Evolutionary conservation across 2,329 filamentous ascomycete genomes (phyloP).

Genomic region (Trichoderma harzianum): DNA sequence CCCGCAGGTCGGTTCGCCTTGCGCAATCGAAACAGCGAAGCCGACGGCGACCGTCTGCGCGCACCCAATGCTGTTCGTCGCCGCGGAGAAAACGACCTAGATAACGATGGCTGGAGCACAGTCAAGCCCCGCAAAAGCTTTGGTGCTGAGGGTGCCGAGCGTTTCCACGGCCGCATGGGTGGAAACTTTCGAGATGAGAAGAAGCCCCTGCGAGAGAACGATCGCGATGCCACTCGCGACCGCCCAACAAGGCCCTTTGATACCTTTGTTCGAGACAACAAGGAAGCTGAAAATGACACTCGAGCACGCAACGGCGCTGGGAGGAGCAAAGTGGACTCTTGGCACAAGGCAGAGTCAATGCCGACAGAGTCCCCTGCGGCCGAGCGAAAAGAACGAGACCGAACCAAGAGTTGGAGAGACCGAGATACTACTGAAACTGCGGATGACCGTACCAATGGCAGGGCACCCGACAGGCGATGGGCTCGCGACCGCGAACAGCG

Average conservation of each 20-base stretch:
- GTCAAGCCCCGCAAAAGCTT: slow-evolving; percentile 73
- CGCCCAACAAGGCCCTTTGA: slow-evolving; percentile 50
- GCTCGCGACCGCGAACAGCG: slow-evolving; percentile 56
- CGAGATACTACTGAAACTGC: slow-evolving; percentile 40
- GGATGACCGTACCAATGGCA: slow-evolving; percentile 57
- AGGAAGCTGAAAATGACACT: slow-evolving; percentile 53
- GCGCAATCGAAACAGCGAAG: slow-evolving; percentile 49
- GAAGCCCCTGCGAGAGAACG: slow-evolving; percentile 49
- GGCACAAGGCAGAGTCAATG: slow-evolving; percentile 60
- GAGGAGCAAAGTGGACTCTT: slow-evolving; percentile 66
- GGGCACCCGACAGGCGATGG: slow-evolving; percentile 49
- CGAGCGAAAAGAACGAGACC: slow-evolving; percentile 53
- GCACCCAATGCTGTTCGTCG: slow-evolving; percentile 49
- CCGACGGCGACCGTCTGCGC: slow-evolving; percentile 50
- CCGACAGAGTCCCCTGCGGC: slow-evolving; percentile 21
- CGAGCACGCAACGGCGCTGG: slow-evolving; percentile 62
- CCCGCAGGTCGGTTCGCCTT: slow-evolving; percentile 56
- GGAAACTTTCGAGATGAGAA: slow-evolving; percentile 44
- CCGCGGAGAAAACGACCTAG: slow-evolving; percentile 55
- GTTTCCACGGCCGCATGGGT: slow-evolving; percentile 65
- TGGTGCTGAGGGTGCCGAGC: slow-evolving; percentile 67
- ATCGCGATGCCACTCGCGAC: slow-evolving; percentile 51
- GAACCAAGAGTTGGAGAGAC: slow-evolving; percentile 60
- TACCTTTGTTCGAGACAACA: slow-evolving; percentile 45
- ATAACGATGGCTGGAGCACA: slow-evolving; percentile 73